Evolutionary conservation across 1,284 basidiomycete species (phyloP).

Genomic region (Puccinia coronata): DNA sequence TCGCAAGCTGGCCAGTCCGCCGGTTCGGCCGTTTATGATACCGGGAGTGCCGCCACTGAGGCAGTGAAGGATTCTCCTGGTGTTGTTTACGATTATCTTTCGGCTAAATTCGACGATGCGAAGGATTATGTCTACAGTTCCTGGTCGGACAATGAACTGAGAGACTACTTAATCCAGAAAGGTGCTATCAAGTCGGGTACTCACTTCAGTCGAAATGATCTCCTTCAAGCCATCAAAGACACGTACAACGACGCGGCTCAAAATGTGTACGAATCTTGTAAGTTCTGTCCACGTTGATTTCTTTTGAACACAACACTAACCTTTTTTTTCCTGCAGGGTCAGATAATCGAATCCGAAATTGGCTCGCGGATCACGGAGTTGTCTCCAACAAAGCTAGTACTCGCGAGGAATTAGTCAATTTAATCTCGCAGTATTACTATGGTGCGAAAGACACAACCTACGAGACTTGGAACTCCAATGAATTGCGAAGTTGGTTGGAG

Average conservation of each 20-base stretch:
- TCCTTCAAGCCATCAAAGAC: constrained; percentile 65
- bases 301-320: not conserved
- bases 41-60: constrained; percentile 21
- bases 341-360: constrained; percentile 64
- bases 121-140: constrained; percentile 84
- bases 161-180: constrained; percentile 72
- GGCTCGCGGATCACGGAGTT: constrained; percentile 77
- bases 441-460: constrained; percentile 61
- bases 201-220: constrained; percentile 52
- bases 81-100: constrained; percentile 43
- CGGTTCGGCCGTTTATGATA: constrained; percentile 21
- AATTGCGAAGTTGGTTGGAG: constrained; percentile 65
- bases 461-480: constrained; percentile 64
- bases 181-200: constrained; percentile 67
- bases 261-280: constrained; percentile 77
- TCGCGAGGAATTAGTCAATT: constrained; percentile 69
- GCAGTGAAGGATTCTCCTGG: constrained; percentile 30
- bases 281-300: constrained; percentile 54
- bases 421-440: constrained; percentile 82
- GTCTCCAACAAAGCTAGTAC: constrained; percentile 67
- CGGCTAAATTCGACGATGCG: constrained; percentile 60
- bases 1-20: not conserved
- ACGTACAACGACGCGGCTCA: constrained; percentile 67
- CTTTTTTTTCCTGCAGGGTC: constrained; percentile 38
- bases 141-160: constrained; percentile 76